phyloP scores from a whole-genome alignment of 1,284 basidiomycete species.

The Fomitopsis palustris region DNA sequence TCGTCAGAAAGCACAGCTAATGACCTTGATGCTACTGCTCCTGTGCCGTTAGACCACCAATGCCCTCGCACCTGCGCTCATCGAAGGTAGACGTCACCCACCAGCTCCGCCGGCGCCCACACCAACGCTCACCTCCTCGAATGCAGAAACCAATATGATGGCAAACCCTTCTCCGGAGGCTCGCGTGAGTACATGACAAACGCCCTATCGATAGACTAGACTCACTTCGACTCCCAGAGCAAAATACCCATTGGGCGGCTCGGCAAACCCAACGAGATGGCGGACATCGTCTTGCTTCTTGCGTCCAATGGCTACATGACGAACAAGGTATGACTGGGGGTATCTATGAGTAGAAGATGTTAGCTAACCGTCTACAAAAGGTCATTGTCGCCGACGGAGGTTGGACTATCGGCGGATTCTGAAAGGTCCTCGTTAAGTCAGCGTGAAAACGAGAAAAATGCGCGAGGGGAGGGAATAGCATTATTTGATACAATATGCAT shows the following conservation, averaged over 20 bases:
- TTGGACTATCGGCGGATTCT: constrained; percentile 25
- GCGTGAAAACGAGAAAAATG: not conserved
- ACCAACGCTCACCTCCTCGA: constrained; percentile 3
- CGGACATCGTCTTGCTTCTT: constrained; percentile 45
- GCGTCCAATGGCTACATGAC: constrained; percentile 51
- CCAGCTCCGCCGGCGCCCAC: not conserved
- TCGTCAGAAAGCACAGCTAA: not conserved
- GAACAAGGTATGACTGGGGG: constrained; percentile 40
- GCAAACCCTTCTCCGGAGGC: constrained; percentile 30
- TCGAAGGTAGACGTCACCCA: constrained; percentile 33
- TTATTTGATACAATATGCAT: constrained; percentile 7
- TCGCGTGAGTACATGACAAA: constrained; percentile 17
- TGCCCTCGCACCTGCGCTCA: constrained; percentile 49
- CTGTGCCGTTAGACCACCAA: constrained; percentile 41
- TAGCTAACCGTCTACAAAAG: constrained; percentile 5
- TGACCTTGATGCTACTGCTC: not conserved
- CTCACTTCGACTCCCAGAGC: constrained; percentile 26
- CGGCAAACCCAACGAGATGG: constrained; percentile 47
- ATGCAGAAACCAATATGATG: constrained; percentile 47
- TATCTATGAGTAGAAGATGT: not conserved
- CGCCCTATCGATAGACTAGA: not conserved
- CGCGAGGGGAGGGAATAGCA: not conserved
- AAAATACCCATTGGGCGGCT: constrained; percentile 49
- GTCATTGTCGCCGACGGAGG: constrained; percentile 29
- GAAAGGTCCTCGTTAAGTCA: not conserved